phyloP scores from a whole-genome alignment of 257 asterid species.

The Ilex aquifolium region DNA sequence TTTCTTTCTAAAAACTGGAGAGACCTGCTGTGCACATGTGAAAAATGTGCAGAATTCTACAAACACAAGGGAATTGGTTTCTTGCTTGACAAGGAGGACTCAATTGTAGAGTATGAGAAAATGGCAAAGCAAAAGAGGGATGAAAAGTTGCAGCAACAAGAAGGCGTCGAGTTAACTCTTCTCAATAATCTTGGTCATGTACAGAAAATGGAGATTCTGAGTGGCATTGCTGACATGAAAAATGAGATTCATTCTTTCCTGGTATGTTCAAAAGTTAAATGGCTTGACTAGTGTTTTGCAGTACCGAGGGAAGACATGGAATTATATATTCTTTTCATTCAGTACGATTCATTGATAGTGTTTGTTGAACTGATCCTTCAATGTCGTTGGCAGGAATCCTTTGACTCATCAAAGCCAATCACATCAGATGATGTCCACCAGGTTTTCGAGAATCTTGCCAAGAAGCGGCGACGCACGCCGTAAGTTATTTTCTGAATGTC shows the following conservation, averaged over 20 bases:
- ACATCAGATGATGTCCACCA: slow-evolving; percentile 68
- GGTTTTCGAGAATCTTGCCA: slow-evolving; percentile 68
- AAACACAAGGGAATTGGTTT: slow-evolving; percentile 49
- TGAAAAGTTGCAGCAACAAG: slow-evolving; percentile 66
- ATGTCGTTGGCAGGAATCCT: slow-evolving; percentile 41
- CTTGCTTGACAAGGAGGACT: slow-evolving; percentile 80
- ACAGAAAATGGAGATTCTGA: slow-evolving; percentile 71
- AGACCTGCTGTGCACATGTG: slow-evolving; percentile 66
- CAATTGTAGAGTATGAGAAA: slow-evolving; percentile 88
- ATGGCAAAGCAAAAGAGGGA: slow-evolving; percentile 72
- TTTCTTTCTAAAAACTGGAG: slow-evolving; percentile 82
- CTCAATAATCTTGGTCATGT: slow-evolving; percentile 76
- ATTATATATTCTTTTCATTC: not conserved
- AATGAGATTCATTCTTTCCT: slow-evolving; percentile 57
- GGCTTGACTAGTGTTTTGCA: not conserved
- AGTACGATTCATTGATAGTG: not conserved
- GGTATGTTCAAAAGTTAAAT: slow-evolving; percentile 30
- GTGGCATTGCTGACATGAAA: slow-evolving; percentile 88
- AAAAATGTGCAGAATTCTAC: slow-evolving; percentile 50
- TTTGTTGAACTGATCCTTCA: not conserved
- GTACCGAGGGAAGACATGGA: not conserved
- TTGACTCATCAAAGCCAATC: slow-evolving; percentile 55
- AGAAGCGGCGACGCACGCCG: slow-evolving; percentile 50
- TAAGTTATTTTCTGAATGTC: slow-evolving; percentile 14
- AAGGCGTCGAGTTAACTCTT: slow-evolving; percentile 56